Evolutionary conservation across 306 rosid genomes (phyloP), one percentile per base, ranked within the genome.

Genomic region (Inga oerstediana): DNA sequence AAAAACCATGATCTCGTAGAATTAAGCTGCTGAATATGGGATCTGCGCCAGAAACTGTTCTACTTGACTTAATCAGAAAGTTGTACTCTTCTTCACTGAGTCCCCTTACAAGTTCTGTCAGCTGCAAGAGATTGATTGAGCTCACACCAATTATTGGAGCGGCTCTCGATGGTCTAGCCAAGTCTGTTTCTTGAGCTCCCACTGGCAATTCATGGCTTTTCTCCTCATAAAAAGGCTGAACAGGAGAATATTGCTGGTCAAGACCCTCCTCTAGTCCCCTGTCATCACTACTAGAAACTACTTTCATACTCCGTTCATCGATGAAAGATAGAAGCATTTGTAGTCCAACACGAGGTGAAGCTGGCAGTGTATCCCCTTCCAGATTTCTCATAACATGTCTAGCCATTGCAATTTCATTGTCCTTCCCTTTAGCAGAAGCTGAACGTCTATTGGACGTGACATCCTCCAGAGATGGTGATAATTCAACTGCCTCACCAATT

Each of bases 11-110:
- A 68, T 64, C 88, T 27, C 86, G 58, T 84, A 59, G 46, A 81
- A 44, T 71, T 68, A 80, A 80, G 86, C 72, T 59, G 66, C 79
- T 46, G 74, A 81, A 66, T 81, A 88, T 82, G 77, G 80, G 78
- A 80, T 76, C 86, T 44, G 79, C 43, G 52, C 64, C 59, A 78
- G 82, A 71, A 79, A 85, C 48, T 39, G 77, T 44, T 79, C 65
- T 78, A 52, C 89, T 85, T 75, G 88, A 77, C 81, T 85, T 64
- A n/a, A 86, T 34, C 73, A 91, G 77, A 83, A 52, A 30, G 46
- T 61, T 45, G 51, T 75, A 91, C 71, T 94, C 92, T 83, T 90
- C 93, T 77, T 91, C 92, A 74, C 83, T 88, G 73, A 90, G 91
- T 64, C 91, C 87, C 85, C 44, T 87, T 66, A 94, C 48, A 67